phyloP scores from a whole-genome alignment of 495 filamentous ascomycete genomes.

The Penicillium desertorum region DNA sequence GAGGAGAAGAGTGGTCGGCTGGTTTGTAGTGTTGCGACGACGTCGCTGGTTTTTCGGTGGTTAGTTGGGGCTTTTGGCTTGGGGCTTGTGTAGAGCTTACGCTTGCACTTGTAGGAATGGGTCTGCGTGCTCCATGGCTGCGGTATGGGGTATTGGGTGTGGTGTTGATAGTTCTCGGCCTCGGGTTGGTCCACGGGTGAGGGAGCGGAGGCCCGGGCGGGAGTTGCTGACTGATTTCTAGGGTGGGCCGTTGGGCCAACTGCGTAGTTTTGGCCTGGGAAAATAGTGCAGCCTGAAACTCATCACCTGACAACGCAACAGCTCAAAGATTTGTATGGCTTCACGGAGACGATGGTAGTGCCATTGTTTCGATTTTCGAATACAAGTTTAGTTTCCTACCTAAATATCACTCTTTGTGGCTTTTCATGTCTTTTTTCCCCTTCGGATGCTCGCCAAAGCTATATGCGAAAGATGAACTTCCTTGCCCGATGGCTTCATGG shows the following conservation, averaged over 20 bases:
- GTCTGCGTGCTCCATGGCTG: constrained; percentile 67
- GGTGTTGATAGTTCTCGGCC: constrained; percentile 12
- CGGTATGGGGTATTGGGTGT: constrained; percentile 7
- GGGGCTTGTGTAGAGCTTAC: constrained; percentile 43
- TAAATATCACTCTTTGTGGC: no score
- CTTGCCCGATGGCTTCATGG: no score
- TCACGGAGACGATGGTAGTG: no score
- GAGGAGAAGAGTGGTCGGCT: constrained; percentile 87
- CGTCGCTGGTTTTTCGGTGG: constrained; percentile 59
- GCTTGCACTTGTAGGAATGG: constrained; percentile 93
- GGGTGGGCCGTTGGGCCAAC: background rate
- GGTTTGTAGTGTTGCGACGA: constrained; percentile 73
- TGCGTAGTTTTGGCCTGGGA: background rate
- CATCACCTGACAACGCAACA: background rate
- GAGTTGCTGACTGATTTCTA: background rate
- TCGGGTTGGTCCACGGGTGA: constrained; percentile 21
- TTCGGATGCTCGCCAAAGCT: no score
- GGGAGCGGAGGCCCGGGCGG: background rate
- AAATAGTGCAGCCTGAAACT: background rate
- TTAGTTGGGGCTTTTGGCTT: constrained; percentile 12
- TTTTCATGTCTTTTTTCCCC: no score
- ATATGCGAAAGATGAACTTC: no score
- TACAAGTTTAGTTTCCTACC: no score
- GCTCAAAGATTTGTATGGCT: background rate
- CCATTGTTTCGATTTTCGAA: no score